These are phyloP conservation scores for Cicer pinnatifidum DNA, from an alignment of 306 rosid genomes.

Conservation along the genomic window DNA sequence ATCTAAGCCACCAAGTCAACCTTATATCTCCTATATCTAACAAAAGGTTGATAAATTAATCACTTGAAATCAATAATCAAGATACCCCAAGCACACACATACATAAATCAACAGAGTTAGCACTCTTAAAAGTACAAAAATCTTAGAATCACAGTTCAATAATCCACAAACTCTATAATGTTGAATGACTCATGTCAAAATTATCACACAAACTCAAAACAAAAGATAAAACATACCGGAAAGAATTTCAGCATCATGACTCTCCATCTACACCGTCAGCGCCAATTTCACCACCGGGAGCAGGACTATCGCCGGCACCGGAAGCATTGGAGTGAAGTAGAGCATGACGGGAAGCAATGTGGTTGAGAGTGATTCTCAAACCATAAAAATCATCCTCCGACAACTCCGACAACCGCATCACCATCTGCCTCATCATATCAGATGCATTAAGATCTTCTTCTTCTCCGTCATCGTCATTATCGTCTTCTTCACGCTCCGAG, in stretches of 20 bases:
- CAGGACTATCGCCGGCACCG: neutral
- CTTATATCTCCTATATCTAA: neutral
- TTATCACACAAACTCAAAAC: neutral
- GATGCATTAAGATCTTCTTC: conserved; percentile 37
- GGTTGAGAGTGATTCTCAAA: conserved; percentile 56
- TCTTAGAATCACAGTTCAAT: neutral
- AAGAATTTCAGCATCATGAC: conserved; percentile 10
- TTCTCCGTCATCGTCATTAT: neutral
- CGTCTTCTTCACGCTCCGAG: neutral
- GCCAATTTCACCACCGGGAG: neutral
- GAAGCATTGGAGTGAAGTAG: conserved; percentile 13
- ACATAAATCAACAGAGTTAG: neutral
- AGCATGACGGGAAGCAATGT: conserved; percentile 65
- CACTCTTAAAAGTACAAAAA: neutral
- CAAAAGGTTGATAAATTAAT: neutral
- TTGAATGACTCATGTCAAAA: neutral
- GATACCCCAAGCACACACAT: neutral
- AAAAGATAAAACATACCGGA: conserved; percentile 17
- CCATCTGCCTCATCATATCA: conserved; percentile 44
- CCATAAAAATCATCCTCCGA: conserved; percentile 65
- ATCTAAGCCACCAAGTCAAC: too few relatives aligned
- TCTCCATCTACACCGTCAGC: neutral
- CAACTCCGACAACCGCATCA: conserved; percentile 54
- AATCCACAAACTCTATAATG: neutral
- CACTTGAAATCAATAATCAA: neutral